Percentiles rank a stretch among this genome's conserved stretches.
phyloP scores from a whole-genome alignment of 2,329 filamentous ascomycete species.

The Beauveria varroae region DNA sequence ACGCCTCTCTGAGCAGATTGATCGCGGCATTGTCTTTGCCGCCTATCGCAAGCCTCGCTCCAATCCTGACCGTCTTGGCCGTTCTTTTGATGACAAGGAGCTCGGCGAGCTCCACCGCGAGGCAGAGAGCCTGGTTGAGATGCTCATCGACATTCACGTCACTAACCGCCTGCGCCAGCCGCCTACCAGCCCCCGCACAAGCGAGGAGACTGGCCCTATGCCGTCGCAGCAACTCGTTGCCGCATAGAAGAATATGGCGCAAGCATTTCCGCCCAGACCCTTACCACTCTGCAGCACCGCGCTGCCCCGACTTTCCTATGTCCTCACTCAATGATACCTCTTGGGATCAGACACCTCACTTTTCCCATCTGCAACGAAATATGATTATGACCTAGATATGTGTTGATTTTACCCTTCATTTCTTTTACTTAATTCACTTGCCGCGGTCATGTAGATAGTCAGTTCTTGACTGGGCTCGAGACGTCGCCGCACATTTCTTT shows the following conservation, averaged over 20 bases:
- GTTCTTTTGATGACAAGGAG: constrained; percentile 30
- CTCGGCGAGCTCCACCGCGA: constrained; percentile 40
- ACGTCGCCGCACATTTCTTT: neutral
- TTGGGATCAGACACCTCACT: constrained; percentile 16
- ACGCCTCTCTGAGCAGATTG: constrained; percentile 23
- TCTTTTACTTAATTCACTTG: constrained; percentile 8
- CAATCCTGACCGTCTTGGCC: constrained; percentile 28
- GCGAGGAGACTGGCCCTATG: constrained; percentile 33
- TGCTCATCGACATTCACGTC: constrained; percentile 43
- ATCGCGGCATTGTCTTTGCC: constrained; percentile 49
- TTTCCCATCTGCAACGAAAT: constrained; percentile 16
- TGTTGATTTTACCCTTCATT: neutral
- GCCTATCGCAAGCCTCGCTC: constrained; percentile 43
- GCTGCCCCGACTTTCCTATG: constrained; percentile 15
- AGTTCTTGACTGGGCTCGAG: neutral
- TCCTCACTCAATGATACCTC: constrained; percentile 22
- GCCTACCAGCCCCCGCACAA: constrained; percentile 18
- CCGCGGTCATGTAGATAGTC: neutral
- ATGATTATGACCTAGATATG: constrained; percentile 19
- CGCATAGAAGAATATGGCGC: neutral
- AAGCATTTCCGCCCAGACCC: neutral
- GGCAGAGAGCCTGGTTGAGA: constrained; percentile 44
- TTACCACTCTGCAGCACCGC: neutral
- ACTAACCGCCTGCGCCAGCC: constrained; percentile 28
- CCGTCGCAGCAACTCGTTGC: constrained; percentile 19